These are phyloP conservation scores for Bjerkandera adusta DNA, from an alignment of 1,284 basidiomycete genomes.

Conservation along the genomic window DNA sequence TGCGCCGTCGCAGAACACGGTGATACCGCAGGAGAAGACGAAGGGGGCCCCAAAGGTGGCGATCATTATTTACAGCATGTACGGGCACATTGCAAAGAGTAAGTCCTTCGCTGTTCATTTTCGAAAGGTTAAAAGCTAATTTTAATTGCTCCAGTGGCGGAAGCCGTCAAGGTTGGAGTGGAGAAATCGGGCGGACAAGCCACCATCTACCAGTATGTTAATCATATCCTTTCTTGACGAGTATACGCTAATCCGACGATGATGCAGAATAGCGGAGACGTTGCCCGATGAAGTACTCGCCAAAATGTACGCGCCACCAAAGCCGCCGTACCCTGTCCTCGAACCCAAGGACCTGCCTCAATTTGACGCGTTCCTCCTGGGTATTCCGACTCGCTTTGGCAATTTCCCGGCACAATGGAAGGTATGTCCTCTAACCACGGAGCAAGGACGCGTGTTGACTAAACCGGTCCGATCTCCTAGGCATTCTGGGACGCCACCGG, in stretches of 20 bases:
- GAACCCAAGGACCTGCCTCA: conserved; percentile 60
- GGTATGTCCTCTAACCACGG: conserved; percentile 38
- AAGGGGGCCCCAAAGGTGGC: conserved; percentile 69
- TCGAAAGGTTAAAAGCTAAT: background rate
- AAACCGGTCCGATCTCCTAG: conserved; percentile 40
- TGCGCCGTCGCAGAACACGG: background rate
- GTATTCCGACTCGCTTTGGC: conserved; percentile 79
- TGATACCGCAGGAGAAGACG: conserved; percentile 5
- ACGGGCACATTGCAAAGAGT: conserved; percentile 72
- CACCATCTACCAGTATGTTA: conserved; percentile 72
- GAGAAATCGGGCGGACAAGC: conserved; percentile 68
- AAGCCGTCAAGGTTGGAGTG: conserved; percentile 73
- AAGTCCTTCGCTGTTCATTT: conserved; percentile 30
- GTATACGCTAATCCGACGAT: conserved; percentile 1
- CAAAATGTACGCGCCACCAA: conserved; percentile 76
- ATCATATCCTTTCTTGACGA: too few relatives aligned
- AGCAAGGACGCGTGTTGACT: too few relatives aligned
- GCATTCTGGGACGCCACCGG: conserved; percentile 84
- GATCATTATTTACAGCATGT: conserved; percentile 78
- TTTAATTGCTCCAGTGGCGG: conserved; percentile 56
- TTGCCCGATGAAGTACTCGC: conserved; percentile 74
- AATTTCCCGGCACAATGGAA: conserved; percentile 73
- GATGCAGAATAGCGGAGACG: conserved; percentile 75
- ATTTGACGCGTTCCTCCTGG: conserved; percentile 70
- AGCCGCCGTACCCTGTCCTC: conserved; percentile 73